Base-by-base conservation (phyloP, 1,284 basidiomycete genomes). In the Chalciporus sp. region DNA sequence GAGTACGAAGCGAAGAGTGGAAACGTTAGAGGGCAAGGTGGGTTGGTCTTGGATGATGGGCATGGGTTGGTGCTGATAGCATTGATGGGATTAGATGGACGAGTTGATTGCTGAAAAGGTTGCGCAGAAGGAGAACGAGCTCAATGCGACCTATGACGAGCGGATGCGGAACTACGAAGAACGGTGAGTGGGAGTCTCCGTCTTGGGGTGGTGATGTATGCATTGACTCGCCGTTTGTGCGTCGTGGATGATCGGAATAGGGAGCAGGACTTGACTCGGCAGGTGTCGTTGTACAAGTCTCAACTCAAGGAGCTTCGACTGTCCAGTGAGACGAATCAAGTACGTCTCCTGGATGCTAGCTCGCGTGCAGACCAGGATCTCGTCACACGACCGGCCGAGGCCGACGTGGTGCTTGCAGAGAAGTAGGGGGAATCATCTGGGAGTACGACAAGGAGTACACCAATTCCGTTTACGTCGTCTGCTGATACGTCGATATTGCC, bases 111-210 rank as follows among this genome's bases (percentile, higher is more conserved):
- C 85, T 56, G 93, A 96, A 61, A 86, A 88, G 62, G 88, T 96
- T 16, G 77, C 79, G 0, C 90, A 93, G 70, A 95, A 97, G 72
- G 94, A 97, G 76, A 94, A 93, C 55, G 95, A 98, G 73, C 78
- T 98, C 11, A 93, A 95, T 60, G 96, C 96, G 17, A 94, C 92
- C 7, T 98, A 97, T 64, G 95, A 98, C 63, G 96, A 99, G 75
- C 88, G 90, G 62, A 81, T 98, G 69, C 81, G 91, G 53, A 98
- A 98, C 70, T 96, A 96, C 61, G 92, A 95, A 70, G 94, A 97
- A 66, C 82, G 94, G 92, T 94, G 58, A 17, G 77, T 62, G 12
- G 7, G 16, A 3, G 8, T 17, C 49, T 26, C 26, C 42, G 27
- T 40, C 17, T 43, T 47, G 40, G 42, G 12, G 23, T 23, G 11